phyloP scores from a whole-genome alignment of 345 rosid species.

The Abelmoschus esculentus region DNA sequence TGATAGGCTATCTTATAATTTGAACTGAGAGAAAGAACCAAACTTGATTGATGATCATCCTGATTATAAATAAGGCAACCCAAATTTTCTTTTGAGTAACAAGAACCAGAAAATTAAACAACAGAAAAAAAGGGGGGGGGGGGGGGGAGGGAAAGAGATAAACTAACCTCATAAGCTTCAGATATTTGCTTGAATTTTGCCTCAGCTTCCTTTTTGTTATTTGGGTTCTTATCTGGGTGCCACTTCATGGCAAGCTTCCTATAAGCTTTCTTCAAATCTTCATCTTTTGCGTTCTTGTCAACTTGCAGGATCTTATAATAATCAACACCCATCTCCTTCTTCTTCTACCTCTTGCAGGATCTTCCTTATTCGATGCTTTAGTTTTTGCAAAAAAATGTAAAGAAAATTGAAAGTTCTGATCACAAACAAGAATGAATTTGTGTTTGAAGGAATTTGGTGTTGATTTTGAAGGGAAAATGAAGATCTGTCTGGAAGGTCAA shows the following conservation, averaged over 20 bases:
- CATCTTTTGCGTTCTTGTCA: conserved; percentile 60
- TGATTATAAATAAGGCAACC: not conserved
- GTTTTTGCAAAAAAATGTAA: conserved; percentile 17
- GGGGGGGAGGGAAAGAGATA: too few species aligned
- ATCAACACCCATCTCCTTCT: too few species aligned
- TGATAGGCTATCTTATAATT: not conserved
- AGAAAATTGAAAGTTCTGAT: not conserved
- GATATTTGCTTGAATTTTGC: conserved; percentile 83
- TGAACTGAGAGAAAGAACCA: not conserved
- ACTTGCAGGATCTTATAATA: conserved; percentile 37
- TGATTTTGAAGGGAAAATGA: not conserved
- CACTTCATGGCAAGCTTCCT: conserved; percentile 86
- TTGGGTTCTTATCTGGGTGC: conserved; percentile 94
- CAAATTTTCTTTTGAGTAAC: not conserved
- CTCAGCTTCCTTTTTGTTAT: conserved; percentile 9
- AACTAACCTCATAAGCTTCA: conserved; percentile 65
- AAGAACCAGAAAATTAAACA: not conserved
- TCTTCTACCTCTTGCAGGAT: too few species aligned
- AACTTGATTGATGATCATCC: not conserved
- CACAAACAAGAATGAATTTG: not conserved
- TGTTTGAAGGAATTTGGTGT: not conserved
- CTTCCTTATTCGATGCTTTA: too few species aligned
- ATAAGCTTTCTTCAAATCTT: conserved; percentile 76
- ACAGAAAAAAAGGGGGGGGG: not conserved
- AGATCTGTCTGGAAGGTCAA: not conserved